These are phyloP conservation scores for Huntiella abstrusa DNA, from an alignment of 2,329 filamentous ascomycete species.

Conservation along the genomic window DNA sequence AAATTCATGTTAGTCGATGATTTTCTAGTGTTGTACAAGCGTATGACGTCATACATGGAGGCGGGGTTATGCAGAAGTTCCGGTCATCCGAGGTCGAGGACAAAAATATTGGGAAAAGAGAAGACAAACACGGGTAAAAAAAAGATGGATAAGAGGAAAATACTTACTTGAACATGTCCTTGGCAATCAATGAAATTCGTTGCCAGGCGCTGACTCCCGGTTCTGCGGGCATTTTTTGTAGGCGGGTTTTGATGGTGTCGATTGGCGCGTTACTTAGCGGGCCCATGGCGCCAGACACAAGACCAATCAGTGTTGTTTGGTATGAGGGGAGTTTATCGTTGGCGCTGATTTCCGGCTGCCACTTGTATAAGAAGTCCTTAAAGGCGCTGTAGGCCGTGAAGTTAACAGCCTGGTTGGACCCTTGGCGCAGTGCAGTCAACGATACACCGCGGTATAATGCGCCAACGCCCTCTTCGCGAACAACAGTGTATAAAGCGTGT, in stretches of 20 bases:
- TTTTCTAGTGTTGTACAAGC: neutral
- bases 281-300: constrained; percentile 86
- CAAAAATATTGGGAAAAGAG: neutral
- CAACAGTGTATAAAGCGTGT: constrained; percentile 63
- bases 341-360: constrained; percentile 46
- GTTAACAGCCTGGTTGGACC: constrained; percentile 94
- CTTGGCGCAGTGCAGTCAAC: constrained; percentile 82
- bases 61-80: neutral
- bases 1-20: constrained; percentile 7
- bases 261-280: constrained; percentile 94
- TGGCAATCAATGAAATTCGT: constrained; percentile 60
- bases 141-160: neutral
- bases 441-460: constrained; percentile 87
- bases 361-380: constrained; percentile 55
- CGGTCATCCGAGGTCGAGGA: neutral
- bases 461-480: constrained; percentile 75
- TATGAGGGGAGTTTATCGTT: constrained; percentile 55
- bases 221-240: constrained; percentile 77
- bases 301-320: constrained; percentile 78
- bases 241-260: constrained; percentile 93
- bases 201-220: constrained; percentile 63
- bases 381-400: constrained; percentile 96
- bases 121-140: neutral
- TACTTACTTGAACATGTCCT: constrained; percentile 62
- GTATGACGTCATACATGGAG: constrained; percentile 7